A percentile compares a stretch with the other conserved stretches of the same genome.
Conservation (phyloP, 768 basidiomycete genomes). For the Brasilioporus rufonigricans region DNA sequence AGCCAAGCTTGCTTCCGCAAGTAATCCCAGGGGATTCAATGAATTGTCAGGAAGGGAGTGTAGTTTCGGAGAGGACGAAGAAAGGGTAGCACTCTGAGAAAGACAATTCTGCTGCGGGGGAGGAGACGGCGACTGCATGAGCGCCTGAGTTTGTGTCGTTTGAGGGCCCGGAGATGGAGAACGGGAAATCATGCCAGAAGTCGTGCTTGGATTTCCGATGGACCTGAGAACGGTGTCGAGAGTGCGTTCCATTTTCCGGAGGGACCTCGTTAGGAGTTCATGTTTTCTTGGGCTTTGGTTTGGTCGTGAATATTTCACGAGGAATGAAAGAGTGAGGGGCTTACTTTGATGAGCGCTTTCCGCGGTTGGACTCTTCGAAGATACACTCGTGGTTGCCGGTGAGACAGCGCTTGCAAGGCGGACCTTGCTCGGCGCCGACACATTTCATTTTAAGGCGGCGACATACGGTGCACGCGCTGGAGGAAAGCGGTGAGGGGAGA, state of each 20-base stretch:
- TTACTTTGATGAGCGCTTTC: constrained; percentile 84
- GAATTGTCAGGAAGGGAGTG: constrained; percentile 91
- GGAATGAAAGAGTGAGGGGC: constrained; percentile 18
- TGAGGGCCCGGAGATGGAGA: constrained; percentile 70
- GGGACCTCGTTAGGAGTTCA: constrained; percentile 73
- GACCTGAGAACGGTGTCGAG: constrained; percentile 90
- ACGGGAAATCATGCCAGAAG: constrained; percentile 77
- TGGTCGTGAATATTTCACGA: constrained; percentile 28
- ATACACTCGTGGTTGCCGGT: constrained; percentile 85
- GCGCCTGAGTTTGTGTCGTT: constrained; percentile 49
- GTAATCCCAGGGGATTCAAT: constrained; percentile 86
- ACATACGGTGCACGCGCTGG: constrained; percentile 88
- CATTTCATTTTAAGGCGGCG: constrained; percentile 93
- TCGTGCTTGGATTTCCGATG: constrained; percentile 79
- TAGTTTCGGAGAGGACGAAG: constrained; percentile 72
- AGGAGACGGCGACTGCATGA: constrained; percentile 51
- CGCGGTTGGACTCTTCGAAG: constrained; percentile 95
- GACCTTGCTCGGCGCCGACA: constrained; percentile 85
- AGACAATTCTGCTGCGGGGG: constrained; percentile 41
- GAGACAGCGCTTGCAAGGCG: constrained; percentile 85
- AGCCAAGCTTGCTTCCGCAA: constrained; percentile 86
- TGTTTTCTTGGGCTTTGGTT: constrained; percentile 62
- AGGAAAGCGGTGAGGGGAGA: constrained; percentile 12
- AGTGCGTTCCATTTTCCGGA: constrained; percentile 89
- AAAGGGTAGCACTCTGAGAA: constrained; percentile 16